Evolutionary conservation across 345 rosid species (phyloP).

Genomic region (Bruguiera parviflora): DNA sequence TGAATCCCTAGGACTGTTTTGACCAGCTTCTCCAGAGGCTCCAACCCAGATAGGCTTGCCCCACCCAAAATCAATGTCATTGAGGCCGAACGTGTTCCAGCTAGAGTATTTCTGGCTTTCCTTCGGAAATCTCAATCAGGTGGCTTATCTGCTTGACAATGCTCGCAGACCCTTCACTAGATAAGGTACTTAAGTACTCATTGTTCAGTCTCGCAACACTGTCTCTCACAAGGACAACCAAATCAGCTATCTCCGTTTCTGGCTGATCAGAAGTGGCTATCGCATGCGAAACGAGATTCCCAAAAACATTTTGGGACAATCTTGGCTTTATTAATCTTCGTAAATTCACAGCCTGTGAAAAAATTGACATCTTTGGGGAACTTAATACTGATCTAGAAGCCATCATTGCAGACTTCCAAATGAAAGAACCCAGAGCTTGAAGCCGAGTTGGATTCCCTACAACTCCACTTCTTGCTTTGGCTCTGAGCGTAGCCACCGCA

Average conservation of each 20-base stretch:
- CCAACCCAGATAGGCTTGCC: not conserved
- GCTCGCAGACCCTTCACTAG: not conserved
- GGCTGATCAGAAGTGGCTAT: not conserved
- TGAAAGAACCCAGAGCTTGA: slow-evolving; percentile 1
- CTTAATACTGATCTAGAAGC: not conserved
- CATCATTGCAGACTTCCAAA: slow-evolving; percentile 1
- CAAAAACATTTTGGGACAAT: not conserved
- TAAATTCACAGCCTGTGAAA: not conserved
- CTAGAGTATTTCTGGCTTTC: not conserved
- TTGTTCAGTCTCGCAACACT: not conserved
- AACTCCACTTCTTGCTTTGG: not conserved
- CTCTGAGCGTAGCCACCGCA: slow-evolving; percentile 8
- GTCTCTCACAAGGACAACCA: not conserved
- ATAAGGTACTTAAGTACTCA: not conserved
- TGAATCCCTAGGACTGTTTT: not conserved
- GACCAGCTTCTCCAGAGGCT: not conserved
- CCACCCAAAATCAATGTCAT: slow-evolving; percentile 6
- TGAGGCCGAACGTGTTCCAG: not conserved
- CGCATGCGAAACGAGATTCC: not conserved
- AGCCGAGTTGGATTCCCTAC: slow-evolving; percentile 8
- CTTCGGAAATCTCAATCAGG: not conserved
- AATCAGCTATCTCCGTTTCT: not conserved
- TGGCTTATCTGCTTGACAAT: not conserved
- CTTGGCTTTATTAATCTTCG: not conserved
- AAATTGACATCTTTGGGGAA: not conserved